Base-by-base conservation (phyloP, 2,329 filamentous ascomycete species). In the Phyllosticta paracitricarpa region DNA sequence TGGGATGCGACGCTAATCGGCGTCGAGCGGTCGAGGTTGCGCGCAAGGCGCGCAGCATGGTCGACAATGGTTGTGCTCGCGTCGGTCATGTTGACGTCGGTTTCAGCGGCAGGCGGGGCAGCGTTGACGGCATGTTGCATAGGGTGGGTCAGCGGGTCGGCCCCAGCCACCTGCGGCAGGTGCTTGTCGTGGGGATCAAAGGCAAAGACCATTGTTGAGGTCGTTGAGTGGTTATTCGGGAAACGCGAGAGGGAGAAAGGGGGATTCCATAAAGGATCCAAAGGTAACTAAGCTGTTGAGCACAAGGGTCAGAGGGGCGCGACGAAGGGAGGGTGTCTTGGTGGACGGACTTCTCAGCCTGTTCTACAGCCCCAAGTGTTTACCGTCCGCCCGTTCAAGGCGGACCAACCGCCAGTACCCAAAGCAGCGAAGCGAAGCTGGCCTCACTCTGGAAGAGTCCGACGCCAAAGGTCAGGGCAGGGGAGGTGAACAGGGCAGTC, bases 341-440 rank as follows among this genome's bases (percentile, higher is more conserved):
- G 52, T 55, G 54, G 26, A 24, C 51, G 25, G 35, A 58, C 60
- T 56, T 9, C 54, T 56, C 24, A 28, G 24, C n/a, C 56, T 25
- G 35, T 54, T 35, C 54, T n/a, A 51, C 60, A 58, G 56, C 56
- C 57, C 59, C 54, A 54, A 19, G 59, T 33, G 67, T 69, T 75
- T 79, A 79, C 78, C 77, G 78, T 79, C 79, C 79, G 78, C 78
- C 78, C 67, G 65, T 70, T 81, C 76, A 81, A 76, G 78, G 77
- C 77, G 79, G 79, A 80, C 78, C 72, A 65, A 67, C 69, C 69
- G 73, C 77, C 68, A 75, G 72, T 79, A 79, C 72, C 75, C 78
- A 78, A 63, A 78, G 68, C 71, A 79, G 70, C 56, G 72, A 70
- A n/a, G 74, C 77, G 67, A 79, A 80, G 65, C 75, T 78, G 25